phyloP scores from a whole-genome alignment of 75 land plant species.

The Picea glauca region DNA sequence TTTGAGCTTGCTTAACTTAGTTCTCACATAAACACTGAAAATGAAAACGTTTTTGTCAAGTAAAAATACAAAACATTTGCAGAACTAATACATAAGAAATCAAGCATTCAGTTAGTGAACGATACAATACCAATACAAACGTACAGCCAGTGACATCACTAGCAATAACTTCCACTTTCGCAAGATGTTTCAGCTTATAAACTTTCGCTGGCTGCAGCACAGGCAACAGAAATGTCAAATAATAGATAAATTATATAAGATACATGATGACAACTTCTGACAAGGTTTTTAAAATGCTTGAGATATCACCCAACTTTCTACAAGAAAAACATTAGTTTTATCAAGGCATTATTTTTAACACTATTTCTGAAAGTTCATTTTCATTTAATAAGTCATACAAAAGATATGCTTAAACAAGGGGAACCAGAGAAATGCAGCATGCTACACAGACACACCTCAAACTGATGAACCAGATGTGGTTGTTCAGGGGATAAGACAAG shows the following conservation, averaged over 20 bases:
- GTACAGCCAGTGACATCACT: constrained; percentile 93
- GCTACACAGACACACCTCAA: background rate
- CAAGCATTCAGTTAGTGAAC: constrained; percentile 6
- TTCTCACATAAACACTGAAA: too few relatives aligned
- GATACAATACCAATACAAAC: constrained; percentile 59
- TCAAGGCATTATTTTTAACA: background rate
- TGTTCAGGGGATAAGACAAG: background rate
- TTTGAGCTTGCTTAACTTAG: too few relatives aligned
- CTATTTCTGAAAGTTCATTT: background rate
- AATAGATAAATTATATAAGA: background rate
- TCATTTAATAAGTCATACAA: background rate
- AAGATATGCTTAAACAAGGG: too few relatives aligned
- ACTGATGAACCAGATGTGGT: background rate
- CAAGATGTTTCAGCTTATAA: constrained; percentile 93
- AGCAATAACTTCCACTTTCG: constrained; percentile 83
- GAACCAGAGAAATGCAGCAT: background rate
- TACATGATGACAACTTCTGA: background rate
- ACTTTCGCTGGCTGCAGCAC: constrained; percentile 75
- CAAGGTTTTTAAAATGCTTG: background rate
- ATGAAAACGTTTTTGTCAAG: too few relatives aligned
- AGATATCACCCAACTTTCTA: background rate
- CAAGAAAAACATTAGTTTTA: background rate
- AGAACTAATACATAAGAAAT: background rate
- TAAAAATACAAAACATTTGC: too few relatives aligned
- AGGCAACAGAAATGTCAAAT: constrained; percentile 3